These are phyloP conservation scores for Fraxinus platypoda DNA, from an alignment of 305 asterid genomes.

Conservation along the genomic window DNA sequence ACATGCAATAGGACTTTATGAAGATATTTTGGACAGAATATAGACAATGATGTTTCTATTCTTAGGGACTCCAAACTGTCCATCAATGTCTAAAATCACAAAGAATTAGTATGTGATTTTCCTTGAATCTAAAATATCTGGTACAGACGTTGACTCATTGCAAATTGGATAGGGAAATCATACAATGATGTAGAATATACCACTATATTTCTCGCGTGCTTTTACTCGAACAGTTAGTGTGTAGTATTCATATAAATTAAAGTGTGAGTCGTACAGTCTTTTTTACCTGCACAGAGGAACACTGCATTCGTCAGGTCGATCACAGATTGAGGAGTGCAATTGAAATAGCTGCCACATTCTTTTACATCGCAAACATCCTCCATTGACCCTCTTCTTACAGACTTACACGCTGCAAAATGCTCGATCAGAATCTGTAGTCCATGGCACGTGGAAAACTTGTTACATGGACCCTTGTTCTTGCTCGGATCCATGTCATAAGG, in stretches of 20 bases:
- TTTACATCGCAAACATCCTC: constrained; percentile 71
- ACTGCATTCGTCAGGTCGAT: constrained; percentile 67
- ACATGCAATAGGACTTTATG: not conserved
- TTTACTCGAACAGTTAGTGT: not conserved
- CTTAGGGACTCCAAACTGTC: not conserved
- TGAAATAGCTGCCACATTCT: constrained; percentile 89
- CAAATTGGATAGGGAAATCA: not conserved
- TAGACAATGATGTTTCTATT: not conserved
- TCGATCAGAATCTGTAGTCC: too few species aligned
- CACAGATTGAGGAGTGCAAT: constrained; percentile 76
- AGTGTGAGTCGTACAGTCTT: not conserved
- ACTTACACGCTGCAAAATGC: too few species aligned
- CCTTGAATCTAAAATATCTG: constrained; percentile 23
- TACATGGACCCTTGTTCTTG: constrained; percentile 66
- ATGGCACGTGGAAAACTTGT: constrained; percentile 68
- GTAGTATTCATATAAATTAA: not conserved
- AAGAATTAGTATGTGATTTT: not conserved
- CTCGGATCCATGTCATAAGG: constrained; percentile 57
- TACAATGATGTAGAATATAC: not conserved
- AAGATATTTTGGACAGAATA: not conserved
- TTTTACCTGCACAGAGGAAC: constrained; percentile 90
- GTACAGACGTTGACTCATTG: constrained; percentile 12
- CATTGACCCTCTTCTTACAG: too few species aligned
- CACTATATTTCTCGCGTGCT: not conserved
- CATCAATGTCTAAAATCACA: not conserved